Evolutionary conservation across 2,329 filamentous ascomycete genomes (phyloP), one percentile per base, ranked within the genome.

Genomic region (Fusarium haematococcum): DNA sequence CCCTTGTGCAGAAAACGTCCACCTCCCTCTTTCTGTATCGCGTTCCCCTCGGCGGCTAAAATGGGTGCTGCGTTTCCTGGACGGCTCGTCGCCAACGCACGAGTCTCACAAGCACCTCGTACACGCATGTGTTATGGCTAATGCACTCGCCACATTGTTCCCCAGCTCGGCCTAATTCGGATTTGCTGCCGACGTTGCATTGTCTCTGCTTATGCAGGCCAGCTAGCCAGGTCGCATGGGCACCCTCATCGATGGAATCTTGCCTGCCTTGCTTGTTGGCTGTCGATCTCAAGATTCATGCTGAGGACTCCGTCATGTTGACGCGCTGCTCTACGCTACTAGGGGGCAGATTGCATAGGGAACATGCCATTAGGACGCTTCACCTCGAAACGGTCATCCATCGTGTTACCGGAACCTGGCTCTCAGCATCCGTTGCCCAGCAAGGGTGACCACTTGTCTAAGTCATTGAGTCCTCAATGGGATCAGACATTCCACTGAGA

Each of bases 1-100:
- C 73, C 68, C 74, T 73, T 54, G 69, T 50, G 68, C 68, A 32
- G 60, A 61, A 52, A 43, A 37, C 56, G 39, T 75, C 52, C 68
- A 77, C 74, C 72, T 78, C 74, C 73, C 72, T 77, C 65, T 70
- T 72, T 74, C 58, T 70, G 69, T 63, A 63, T 70, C 61, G 57
- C 54, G 63, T 72, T 45, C 63, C 61, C 63, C 39, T 62, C 43
- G 48, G 20, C n/a, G 25, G 48, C 70, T 41, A 43, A 62, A 69
- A 50, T 27, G 37, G 23, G 23, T 58, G 59, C 39, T 56, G 68
- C 45, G 71, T 63, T 52, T 69, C 41, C 50, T 43, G 59, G 63
- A 41, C 39, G 33, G 54, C 63, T 64, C 32, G 54, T 43, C 45
- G 62, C 56, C 69, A 75, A 50, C 69, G 54, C 68, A 69, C 50